Evolutionary conservation across 305 asterid genomes (phyloP), one percentile per base, ranked within the genome.

Genomic region (Caryopteris hybrid): DNA sequence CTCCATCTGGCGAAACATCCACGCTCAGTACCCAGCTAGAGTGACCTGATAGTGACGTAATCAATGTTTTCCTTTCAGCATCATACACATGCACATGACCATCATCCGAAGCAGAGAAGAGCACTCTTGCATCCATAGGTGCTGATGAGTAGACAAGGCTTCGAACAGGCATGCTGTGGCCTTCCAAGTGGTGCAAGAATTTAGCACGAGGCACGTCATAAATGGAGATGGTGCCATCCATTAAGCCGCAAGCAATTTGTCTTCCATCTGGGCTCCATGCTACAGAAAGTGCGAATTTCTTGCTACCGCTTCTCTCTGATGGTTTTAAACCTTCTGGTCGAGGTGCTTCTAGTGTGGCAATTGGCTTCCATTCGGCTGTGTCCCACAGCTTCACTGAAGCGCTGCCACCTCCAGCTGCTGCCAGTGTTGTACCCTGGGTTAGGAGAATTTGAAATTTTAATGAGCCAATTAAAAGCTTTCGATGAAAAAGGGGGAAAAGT

Each of bases 361-460:
- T 69, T 3, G 79, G 78, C 70, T 84, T 87, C 99, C 99, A 95
- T 33, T 83, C 85, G 5, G 91, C 84, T 11, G 98, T 91, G 62
- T 91, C 96, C 97, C 97, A 95, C 21, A 94, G 83, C 77, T 95
- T 95, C 68, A 95, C 89, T 8, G 98, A 70, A 81, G 96, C 92
- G 66, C 98, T 91, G 52, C 99, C 88, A 22, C 99, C 99, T 77
- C 99, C 99, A 36, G 98, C 98, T 75, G 92, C 98, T 4, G 98
- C 99, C 34, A 95, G 85, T 23, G 86, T 66, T 53, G 88, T 89
- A 46, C 98, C 99, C 98, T 94, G 85, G 57, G 56, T 20, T n/a
- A 51, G 46, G 48, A 33, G 16, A 33, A 17, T n/a, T 23, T 7
- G 12, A 57, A 46, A 67, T 16, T 13, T 56, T 33, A 14, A 36